Evolutionary conservation across 176 grass and related monocot species (phyloP).

Genomic region (Alloteropsis semialata): DNA sequence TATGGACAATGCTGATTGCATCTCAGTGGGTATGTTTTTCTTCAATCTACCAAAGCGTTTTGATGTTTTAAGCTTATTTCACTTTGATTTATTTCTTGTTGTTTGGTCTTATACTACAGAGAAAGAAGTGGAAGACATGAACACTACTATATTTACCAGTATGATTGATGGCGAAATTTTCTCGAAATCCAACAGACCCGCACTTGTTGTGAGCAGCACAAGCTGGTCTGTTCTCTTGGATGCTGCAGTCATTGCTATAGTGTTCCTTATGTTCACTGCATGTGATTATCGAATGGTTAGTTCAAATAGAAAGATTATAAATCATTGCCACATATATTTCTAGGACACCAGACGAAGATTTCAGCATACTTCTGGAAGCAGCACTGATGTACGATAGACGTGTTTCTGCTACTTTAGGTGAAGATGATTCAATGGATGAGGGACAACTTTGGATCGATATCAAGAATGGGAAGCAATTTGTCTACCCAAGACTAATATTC

Average conservation of each 20-base stretch:
- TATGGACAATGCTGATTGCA: conserved; percentile 66
- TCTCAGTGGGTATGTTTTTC: conserved; percentile 66
- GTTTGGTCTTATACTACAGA: conserved; percentile 34
- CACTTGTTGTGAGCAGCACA: conserved; percentile 94
- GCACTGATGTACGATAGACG: conserved; percentile 94
- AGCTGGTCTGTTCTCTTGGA: conserved; percentile 73
- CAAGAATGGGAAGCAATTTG: conserved; percentile 58
- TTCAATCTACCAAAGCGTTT: conserved; percentile 17
- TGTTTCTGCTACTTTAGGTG: conserved; percentile 68
- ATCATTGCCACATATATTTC: conserved; percentile 23
- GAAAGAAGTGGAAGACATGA: conserved; percentile 33
- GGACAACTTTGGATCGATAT: conserved; percentile 74
- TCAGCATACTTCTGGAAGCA: conserved; percentile 94
- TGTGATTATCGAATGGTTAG: background rate
- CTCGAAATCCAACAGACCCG: conserved; percentile 77
- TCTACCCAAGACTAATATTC: conserved; percentile 84
- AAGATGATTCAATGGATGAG: conserved; percentile 86
- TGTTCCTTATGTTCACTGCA: background rate
- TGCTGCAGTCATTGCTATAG: background rate
- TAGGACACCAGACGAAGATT: conserved; percentile 98
- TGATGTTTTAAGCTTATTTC: conserved; percentile 16
- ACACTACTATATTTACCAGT: conserved; percentile 46
- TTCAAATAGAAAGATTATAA: background rate
- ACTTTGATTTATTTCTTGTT: background rate
- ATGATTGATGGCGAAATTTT: conserved; percentile 44